Evolutionary conservation across 2,329 filamentous ascomycete species (phyloP), one percentile per base, ranked within the genome.

Genomic region (Monosporascus ibericus): DNA sequence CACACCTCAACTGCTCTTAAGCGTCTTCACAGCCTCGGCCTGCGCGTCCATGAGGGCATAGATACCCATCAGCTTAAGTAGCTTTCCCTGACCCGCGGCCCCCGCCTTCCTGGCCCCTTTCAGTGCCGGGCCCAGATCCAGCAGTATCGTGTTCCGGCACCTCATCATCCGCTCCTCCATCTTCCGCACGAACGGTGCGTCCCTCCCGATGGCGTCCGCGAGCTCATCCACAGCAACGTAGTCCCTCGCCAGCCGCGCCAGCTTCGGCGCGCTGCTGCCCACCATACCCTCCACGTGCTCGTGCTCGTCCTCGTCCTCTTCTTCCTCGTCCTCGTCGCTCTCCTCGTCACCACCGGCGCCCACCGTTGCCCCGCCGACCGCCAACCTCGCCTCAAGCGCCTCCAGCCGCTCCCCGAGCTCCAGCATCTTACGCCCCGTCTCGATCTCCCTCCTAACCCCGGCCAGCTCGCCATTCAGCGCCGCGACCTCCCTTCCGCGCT

Each of bases 391-490:
- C 65, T 92, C 88, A 44, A 92, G 66, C 50, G 80, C 78, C 6
- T 74, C 72, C 38, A 90, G 63, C 51, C 84, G 67, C 55, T 84
- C 82, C 50, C 87, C 82, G 18, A 87, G 70, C 65, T 90, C 87
- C 27, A 92, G 65, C 72, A 92, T 76, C 59, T 75, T 75, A 55
- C 82, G 70, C 0, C 81, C 84, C 2, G 69, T 59, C 60, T 87
- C 82, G 42, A 92, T 85, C 48, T 85, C 76, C 14, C 72, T 70
- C 53, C 83, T 77, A 5, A 92, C 78, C n/a, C 64, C 71, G 55
- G 76, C 79, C 64, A 92, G 81, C 68, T 95, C 84, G n/a, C 73
- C 68, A 51, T 90, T 75, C 49, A 91, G 70, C 4, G 65, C 69
- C 38, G 75, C 75, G 2, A 91, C 81, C 60, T 92, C 86, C 20